Evolutionary conservation across 495 filamentous ascomycete genomes (phyloP), one percentile per base, ranked within the genome.

Genomic region (Aspergillus incahuasiensis): DNA sequence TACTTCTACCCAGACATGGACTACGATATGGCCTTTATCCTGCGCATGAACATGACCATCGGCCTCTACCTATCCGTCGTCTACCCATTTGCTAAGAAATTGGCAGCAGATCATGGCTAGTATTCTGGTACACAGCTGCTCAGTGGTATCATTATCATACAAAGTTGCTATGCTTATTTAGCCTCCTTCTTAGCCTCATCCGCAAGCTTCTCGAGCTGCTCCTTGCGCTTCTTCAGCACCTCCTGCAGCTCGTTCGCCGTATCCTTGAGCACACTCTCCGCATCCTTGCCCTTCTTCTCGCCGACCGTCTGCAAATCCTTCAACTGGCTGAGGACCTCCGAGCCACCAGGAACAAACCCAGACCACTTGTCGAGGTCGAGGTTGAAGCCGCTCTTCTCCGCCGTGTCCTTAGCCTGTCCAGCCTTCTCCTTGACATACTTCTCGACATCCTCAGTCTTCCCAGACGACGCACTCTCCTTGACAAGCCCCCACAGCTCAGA

Each of bases 271-370:
- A 88, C 69, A 59, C 78, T 70, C 72, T 86, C 71, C 5, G 81
- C 85, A 57, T 88, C 82, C 19, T 76, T 66, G 18, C 82, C 79
- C 60, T 83, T 78, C 69, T 82, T 78, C 61, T 83, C 68, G 2
- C 76, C 76, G 8, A 83, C 66, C 21, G 78, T 71, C 52, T 75
- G 70, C 58, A 88, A 53, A 51, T 82, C 68, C 58, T 74, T 64
- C 32, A 87, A 56, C 58, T 85, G 76, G 34, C 80, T 75, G 16
- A 82, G 65, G 25, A 87, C 75, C 63, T 84, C 71, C 42, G 73
- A 73, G 8, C 79, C 80, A 16, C 71, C 72, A 6, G 79, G 78
- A 19, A 86, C 69, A 70, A 77, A 77, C 50, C 76, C 70, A 21
- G 78, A 54, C 58, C 80, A 81, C 58, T 77, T 62, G 41, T 81